Evolutionary conservation across 169 alveolate genomes (phyloP).

Genomic region (Plasmodium adleri): DNA sequence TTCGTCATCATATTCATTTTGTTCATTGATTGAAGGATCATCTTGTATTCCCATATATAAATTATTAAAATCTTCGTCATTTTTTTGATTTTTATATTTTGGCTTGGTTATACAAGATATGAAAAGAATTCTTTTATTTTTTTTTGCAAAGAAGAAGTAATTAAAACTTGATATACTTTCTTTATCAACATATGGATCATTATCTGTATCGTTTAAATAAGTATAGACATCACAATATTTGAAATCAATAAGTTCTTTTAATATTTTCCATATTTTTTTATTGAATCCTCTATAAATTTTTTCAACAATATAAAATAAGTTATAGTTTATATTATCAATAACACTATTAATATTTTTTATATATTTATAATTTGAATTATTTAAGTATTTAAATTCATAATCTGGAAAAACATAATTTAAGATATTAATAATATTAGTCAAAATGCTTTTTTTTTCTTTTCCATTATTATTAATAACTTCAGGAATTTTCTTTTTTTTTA

Average conservation of each 20-base stretch:
- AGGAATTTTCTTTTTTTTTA: constrained; percentile 12
- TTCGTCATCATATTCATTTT: constrained; percentile 41
- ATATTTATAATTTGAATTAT: constrained; percentile 78
- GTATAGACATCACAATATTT: constrained; percentile 83
- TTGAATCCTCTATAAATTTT: constrained; percentile 79
- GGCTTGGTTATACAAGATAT: constrained; percentile 82
- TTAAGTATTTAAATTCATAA: constrained; percentile 83
- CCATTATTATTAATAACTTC: constrained; percentile 16
- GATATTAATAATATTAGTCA: constrained; percentile 45
- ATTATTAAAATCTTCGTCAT: constrained; percentile 66
- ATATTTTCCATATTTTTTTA: constrained; percentile 82
- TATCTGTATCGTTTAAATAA: constrained; percentile 81
- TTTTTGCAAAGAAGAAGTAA: constrained; percentile 84
- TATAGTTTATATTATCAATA: constrained; percentile 83
- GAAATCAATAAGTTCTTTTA: constrained; percentile 83
- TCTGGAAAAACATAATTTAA: constrained; percentile 85
- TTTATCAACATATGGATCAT: constrained; percentile 82
- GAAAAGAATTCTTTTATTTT: constrained; percentile 81
- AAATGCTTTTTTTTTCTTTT: constrained; percentile 34
- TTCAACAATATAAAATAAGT: constrained; percentile 81
- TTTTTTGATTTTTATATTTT: constrained; percentile 64
- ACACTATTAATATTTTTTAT: constrained; percentile 80
- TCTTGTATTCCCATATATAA: constrained; percentile 48
- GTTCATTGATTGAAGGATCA: constrained; percentile 38
- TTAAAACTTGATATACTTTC: constrained; percentile 82